Base-by-base conservation (phyloP, 768 basidiomycete species). In the Termitomyces sp. region DNA sequence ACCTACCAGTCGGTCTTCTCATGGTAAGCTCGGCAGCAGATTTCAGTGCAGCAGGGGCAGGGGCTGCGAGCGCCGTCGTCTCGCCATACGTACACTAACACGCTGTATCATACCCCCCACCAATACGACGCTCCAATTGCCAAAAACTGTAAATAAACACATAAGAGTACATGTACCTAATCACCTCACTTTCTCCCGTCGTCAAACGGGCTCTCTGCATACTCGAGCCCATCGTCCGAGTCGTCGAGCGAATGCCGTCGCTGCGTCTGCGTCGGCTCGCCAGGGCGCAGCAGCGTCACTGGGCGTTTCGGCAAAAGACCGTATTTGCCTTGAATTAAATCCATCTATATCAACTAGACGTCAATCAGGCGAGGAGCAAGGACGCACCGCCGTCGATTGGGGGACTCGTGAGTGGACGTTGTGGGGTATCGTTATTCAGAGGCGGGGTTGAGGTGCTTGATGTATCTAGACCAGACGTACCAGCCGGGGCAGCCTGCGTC, bases 201-300 rank as follows among this genome's bases (percentile, higher is more conserved):
- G 56, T 90, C 87, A 59, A 90, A 90, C 36, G 88, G 88, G 63
- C 83, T 88, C 76, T 88, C 86, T 3, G 80, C 78, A 68, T 87
- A 90, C 68, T 88, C 88, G 62, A 87, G 65, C n/a, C 81, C 84
- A 55, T 84, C 84, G 74, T 84, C 84, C 7, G 78, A 77, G 43
- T 77, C 73, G 26, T 77, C 70, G 41, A 62, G 70, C 30, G 67
- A 65, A 33, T 60, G 52, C 51, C 62, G 57, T 44, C 63, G 52
- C 61, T 68, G 59, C 40, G 63, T 49, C 57, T 60, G 54, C 11
- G 57, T 52, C 22, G 65, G 61, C 14, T 70, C 57, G 30, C 65
- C 67, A 10, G 72, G 66, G 46, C 71, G 75, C 20, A 77, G 66
- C 35, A 87, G 75, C 8, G 87, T 84, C 14, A 91, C 88, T 6